Conservation (phyloP, 257 asterid species). For the Fraxinus quadrangulata region DNA sequence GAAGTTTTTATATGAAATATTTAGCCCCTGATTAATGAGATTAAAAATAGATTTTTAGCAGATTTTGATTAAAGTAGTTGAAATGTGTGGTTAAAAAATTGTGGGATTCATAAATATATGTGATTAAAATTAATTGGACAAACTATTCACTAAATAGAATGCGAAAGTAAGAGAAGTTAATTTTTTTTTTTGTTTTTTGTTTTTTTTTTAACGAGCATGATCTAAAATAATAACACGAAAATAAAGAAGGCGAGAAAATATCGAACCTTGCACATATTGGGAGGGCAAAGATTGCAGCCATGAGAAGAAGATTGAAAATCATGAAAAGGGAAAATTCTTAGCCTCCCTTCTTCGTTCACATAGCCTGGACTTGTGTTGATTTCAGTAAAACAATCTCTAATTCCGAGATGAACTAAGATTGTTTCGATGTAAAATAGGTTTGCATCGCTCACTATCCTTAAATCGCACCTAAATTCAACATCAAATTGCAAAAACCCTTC, state of each 20-base stretch:
- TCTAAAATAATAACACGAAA: not conserved
- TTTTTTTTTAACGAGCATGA: not conserved
- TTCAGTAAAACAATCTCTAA: slow-evolving; percentile 60
- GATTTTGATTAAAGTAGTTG: too few relatives aligned
- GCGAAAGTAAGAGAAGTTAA: too few relatives aligned
- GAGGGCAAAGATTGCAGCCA: slow-evolving; percentile 49
- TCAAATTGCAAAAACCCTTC: not conserved
- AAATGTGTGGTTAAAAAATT: too few relatives aligned
- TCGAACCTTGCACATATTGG: slow-evolving; percentile 54
- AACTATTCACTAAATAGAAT: too few relatives aligned
- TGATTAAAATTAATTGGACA: too few relatives aligned
- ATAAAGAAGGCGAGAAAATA: not conserved
- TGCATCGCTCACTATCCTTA: slow-evolving; percentile 90
- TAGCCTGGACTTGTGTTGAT: slow-evolving; percentile 70
- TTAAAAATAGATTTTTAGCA: too few relatives aligned
- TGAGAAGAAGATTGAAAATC: slow-evolving; percentile 36
- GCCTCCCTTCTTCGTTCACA: slow-evolving; percentile 40
- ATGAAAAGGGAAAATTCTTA: slow-evolving; percentile 28
- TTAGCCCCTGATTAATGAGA: too few relatives aligned
- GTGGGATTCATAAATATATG: too few relatives aligned
- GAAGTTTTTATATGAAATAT: too few relatives aligned
- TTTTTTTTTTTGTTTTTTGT: too few relatives aligned
- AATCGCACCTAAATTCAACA: slow-evolving; percentile 30
- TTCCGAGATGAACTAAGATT: slow-evolving; percentile 65
- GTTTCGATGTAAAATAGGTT: slow-evolving; percentile 73